Conservation (phyloP, 2,329 filamentous ascomycete genomes). For the Metarhizium album region DNA sequence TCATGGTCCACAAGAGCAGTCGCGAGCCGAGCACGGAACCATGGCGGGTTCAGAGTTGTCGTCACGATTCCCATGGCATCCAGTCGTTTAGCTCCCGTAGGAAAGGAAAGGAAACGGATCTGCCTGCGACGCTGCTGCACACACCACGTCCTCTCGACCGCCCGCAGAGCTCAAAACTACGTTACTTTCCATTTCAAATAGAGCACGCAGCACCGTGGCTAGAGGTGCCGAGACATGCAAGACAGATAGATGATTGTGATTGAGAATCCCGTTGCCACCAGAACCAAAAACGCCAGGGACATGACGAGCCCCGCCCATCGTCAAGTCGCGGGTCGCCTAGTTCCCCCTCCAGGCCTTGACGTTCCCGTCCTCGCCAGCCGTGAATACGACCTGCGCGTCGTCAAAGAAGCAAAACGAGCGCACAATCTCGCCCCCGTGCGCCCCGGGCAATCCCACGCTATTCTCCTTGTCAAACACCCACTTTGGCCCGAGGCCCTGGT, state of each 20-base stretch:
- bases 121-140: too few relatives aligned
- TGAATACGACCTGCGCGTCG: conserved; percentile 46
- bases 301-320: background rate
- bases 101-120: too few relatives aligned
- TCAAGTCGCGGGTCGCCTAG: conserved; percentile 12
- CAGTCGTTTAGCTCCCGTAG: background rate
- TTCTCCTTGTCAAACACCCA: conserved; percentile 47
- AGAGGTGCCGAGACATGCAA: too few relatives aligned
- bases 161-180: too few relatives aligned
- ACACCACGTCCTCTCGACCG: too few relatives aligned
- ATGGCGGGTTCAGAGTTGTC: background rate
- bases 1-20: background rate
- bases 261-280: too few relatives aligned
- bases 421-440: conserved; percentile 54
- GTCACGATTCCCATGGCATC: too few relatives aligned
- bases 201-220: too few relatives aligned
- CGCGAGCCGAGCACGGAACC: conserved; percentile 1
- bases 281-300: background rate
- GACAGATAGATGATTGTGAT: too few relatives aligned
- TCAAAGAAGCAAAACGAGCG: conserved; percentile 55
- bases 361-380: conserved; percentile 46
- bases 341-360: conserved; percentile 42
- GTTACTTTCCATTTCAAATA: too few relatives aligned
- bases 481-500: conserved; percentile 16
- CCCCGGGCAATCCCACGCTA: conserved; percentile 49